Evolutionary conservation across 2,329 filamentous ascomycete species (phyloP).

Genomic region (Chalaropsis thielavioides): DNA sequence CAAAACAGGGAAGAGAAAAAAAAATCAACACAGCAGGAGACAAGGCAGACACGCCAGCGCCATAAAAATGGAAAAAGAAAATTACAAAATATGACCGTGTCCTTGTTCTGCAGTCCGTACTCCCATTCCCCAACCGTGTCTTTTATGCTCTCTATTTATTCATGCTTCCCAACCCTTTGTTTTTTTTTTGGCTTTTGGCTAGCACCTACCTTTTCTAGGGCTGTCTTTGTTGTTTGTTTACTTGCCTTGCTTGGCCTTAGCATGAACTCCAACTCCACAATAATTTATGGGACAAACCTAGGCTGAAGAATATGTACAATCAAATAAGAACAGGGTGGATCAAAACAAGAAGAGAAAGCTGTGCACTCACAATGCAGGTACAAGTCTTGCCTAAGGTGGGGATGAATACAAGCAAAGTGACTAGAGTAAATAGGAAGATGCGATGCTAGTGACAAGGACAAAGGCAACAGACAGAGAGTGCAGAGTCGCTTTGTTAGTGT

Average conservation of each 20-base stretch:
- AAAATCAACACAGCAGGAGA: neutral
- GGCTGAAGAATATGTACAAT: neutral
- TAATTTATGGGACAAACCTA: neutral
- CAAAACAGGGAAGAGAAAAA: neutral
- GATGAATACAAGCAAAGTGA: too few relatives aligned
- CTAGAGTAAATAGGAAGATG: too few relatives aligned
- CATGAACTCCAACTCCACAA: neutral
- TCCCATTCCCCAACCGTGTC: neutral
- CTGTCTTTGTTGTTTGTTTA: neutral
- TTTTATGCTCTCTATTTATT: neutral
- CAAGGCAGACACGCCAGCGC: too few relatives aligned
- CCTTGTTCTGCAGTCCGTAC: too few relatives aligned
- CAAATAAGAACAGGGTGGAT: too few relatives aligned
- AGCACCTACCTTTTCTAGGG: neutral
- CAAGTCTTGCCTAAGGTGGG: neutral
- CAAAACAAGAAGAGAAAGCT: neutral
- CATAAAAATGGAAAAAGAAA: too few relatives aligned
- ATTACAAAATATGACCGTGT: neutral
- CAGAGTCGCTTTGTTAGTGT: too few relatives aligned
- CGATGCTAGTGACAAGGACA: too few relatives aligned
- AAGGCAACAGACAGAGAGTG: too few relatives aligned
- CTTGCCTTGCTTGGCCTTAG: neutral
- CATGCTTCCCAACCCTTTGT: neutral
- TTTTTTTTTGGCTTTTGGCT: neutral
- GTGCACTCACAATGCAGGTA: neutral